These are phyloP conservation scores for Geranomyces michiganensis DNA, from an alignment of 192 early-diverging fungal species.

Conservation along the genomic window DNA sequence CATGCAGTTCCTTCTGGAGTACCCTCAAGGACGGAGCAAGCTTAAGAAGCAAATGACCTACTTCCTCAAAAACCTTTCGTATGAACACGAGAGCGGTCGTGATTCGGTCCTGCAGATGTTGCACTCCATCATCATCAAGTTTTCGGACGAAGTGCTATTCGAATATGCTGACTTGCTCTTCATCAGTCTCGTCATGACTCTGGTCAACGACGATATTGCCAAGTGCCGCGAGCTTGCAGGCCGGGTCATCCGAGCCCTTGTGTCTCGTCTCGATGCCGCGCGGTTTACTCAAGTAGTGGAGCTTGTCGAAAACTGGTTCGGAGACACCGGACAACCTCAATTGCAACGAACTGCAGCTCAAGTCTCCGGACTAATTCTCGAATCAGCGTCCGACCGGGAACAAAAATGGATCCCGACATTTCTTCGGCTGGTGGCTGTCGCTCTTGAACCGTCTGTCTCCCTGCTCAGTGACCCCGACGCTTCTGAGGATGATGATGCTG, in stretches of 20 bases:
- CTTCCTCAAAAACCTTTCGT: slow-evolving; percentile 86
- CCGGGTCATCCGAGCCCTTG: slow-evolving; percentile 67
- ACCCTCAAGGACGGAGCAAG: slow-evolving; percentile 85
- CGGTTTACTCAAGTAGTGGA: slow-evolving; percentile 66
- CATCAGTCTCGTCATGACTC: slow-evolving; percentile 76
- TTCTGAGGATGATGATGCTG: slow-evolving; percentile 57
- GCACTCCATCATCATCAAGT: slow-evolving; percentile 75
- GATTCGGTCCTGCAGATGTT: slow-evolving; percentile 88
- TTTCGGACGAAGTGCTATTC: slow-evolving; percentile 74
- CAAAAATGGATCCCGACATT: slow-evolving; percentile 29
- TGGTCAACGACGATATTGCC: slow-evolving; percentile 90
- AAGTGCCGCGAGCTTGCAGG: slow-evolving; percentile 91
- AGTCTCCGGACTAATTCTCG: slow-evolving; percentile 81
- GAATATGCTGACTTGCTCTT: slow-evolving; percentile 84
- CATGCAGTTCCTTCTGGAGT: slow-evolving; percentile 93
- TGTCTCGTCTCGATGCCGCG: slow-evolving; percentile 63
- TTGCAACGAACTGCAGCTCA: slow-evolving; percentile 82
- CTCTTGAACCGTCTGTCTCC: slow-evolving; percentile 19
- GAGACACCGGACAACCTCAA: slow-evolving; percentile 52
- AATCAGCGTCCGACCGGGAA: slow-evolving; percentile 65
- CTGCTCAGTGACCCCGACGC: slow-evolving; percentile 49
- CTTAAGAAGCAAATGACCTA: slow-evolving; percentile 85
- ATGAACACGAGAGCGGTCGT: slow-evolving; percentile 90
- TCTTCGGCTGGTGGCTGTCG: slow-evolving; percentile 4
- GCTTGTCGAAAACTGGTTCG: slow-evolving; percentile 78